Base-by-base conservation (phyloP, 2,329 filamentous ascomycete genomes). In the Coccinonectria pachysandricola region DNA sequence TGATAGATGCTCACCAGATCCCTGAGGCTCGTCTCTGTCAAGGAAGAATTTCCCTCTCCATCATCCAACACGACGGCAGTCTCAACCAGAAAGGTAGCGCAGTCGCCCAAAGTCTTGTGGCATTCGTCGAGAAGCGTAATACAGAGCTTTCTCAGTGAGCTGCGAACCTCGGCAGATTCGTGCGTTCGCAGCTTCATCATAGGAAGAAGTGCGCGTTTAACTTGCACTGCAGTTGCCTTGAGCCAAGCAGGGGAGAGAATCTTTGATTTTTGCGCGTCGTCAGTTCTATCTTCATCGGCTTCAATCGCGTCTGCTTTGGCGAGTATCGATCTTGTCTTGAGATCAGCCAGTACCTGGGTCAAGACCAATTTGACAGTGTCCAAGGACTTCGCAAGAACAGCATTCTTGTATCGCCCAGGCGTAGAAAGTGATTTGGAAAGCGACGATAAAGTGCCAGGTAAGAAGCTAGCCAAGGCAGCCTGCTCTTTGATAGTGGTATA, bases 381-480 rank as follows among this genome's bases (percentile, higher is more conserved):
- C 6, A 92, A 49, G 11, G 71, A 71, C 29, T 59, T 59, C 13
- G 76, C 58, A 6, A 96, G 59, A 0, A 92, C 68, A 20, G 66
- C 52, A 1, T 51, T 53, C 40, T 68, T 73, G 22, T 63, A 57
- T 8, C 68, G 65, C 20, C 69, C 71, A 1, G 77, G 80, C 1
- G 75, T 74, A 4, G 80, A 78, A 26, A 93, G 57, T 1, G 85
- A 60, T 44, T 79, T 87, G 3, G 80, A 77, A 13, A 98, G 59
- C 1, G 76, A 74, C 3, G 91, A 96, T 0, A 94, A 72, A 1
- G 84, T 84, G 7, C 87, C 85, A 0, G 92, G 91, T 21, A 96
- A 64, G 45, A 98, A 91, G 35, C 73, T 87, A 7, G 85, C 83
- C 30, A 93, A 61, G 3, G 82, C 74, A n/a, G 80, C 69, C 23